phyloP scores from a whole-genome alignment of 106 monocot species.

The Apostasia shenzhenica region DNA sequence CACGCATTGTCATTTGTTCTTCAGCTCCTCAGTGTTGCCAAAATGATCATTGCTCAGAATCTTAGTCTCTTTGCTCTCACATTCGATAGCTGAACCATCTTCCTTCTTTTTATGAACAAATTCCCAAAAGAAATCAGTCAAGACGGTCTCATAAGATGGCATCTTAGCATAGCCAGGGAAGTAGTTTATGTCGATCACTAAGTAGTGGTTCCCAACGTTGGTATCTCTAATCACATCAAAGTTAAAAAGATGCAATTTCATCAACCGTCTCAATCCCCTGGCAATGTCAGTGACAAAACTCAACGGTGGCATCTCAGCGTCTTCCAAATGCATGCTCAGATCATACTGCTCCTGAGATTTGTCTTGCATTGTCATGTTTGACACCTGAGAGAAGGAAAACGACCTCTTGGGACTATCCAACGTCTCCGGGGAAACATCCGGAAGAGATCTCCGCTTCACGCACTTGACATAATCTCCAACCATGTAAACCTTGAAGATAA shows the following conservation, averaged over 20 bases:
- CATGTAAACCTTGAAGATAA: conserved; percentile 70
- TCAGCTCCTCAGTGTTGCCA: background rate
- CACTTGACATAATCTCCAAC: conserved; percentile 54
- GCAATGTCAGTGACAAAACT: conserved; percentile 42
- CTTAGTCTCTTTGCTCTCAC: conserved; percentile 1
- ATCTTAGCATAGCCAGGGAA: conserved; percentile 74
- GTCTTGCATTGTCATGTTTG: conserved; percentile 28
- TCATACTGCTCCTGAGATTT: conserved; percentile 12
- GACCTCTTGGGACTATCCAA: conserved; percentile 21
- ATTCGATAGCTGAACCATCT: background rate
- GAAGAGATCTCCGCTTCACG: conserved; percentile 59
- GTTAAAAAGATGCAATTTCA: conserved; percentile 55
- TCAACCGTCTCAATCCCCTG: conserved; percentile 24
- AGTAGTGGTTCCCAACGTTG: conserved; percentile 40
- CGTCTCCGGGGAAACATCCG: conserved; percentile 35
- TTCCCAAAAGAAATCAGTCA: conserved; percentile 48
- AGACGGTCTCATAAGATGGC: conserved; percentile 40
- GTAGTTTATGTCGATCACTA: conserved; percentile 64
- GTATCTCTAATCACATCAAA: conserved; percentile 63
- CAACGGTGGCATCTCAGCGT: conserved; percentile 39
- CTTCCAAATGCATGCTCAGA: conserved; percentile 17
- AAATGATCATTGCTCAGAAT: background rate
- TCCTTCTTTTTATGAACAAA: conserved; percentile 19
- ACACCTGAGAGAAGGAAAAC: conserved; percentile 51
- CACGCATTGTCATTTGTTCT: background rate